A percentile compares a stretch with the other conserved stretches of the same genome.
phyloP scores from a whole-genome alignment of 208 protist species.

The Trypanosoma caninum region DNA sequence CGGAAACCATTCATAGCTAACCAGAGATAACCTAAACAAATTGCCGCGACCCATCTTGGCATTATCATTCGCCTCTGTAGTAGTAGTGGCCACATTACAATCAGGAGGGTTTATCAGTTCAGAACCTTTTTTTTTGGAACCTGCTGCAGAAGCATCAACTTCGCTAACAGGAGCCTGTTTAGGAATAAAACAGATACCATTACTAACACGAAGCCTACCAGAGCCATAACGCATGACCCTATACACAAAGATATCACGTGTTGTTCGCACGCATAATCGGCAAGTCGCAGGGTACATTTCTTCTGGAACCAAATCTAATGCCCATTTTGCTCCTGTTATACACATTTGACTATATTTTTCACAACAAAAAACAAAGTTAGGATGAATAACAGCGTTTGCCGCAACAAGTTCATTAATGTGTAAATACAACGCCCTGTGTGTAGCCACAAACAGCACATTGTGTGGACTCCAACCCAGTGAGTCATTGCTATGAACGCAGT shows the following conservation, averaged over 20 bases:
- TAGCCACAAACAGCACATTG: conserved; percentile 76
- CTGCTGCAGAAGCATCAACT: neutral
- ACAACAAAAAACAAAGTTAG: neutral
- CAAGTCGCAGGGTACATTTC: conserved; percentile 57
- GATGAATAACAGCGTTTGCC: conserved; percentile 28
- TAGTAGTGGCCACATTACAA: neutral
- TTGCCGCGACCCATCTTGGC: neutral
- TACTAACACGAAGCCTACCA: conserved; percentile 5
- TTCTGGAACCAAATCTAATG: conserved; percentile 37
- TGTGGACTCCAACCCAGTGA: conserved; percentile 70
- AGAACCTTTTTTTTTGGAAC: neutral
- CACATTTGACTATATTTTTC: neutral
- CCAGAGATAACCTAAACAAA: conserved; percentile 8
- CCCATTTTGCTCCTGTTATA: conserved; percentile 61
- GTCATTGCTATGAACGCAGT: conserved; percentile 36
- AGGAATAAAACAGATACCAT: conserved; percentile 14
- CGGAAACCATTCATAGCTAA: conserved; percentile 62
- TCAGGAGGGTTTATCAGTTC: neutral
- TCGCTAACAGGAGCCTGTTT: neutral
- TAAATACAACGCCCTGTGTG: conserved; percentile 52
- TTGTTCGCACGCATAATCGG: conserved; percentile 63
- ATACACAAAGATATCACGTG: conserved; percentile 64
- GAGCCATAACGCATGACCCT: conserved; percentile 48
- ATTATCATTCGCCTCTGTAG: neutral
- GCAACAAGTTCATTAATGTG: conserved; percentile 36